Conservation (phyloP, 805 yeast species). For the Lachancea quebecensis region DNA sequence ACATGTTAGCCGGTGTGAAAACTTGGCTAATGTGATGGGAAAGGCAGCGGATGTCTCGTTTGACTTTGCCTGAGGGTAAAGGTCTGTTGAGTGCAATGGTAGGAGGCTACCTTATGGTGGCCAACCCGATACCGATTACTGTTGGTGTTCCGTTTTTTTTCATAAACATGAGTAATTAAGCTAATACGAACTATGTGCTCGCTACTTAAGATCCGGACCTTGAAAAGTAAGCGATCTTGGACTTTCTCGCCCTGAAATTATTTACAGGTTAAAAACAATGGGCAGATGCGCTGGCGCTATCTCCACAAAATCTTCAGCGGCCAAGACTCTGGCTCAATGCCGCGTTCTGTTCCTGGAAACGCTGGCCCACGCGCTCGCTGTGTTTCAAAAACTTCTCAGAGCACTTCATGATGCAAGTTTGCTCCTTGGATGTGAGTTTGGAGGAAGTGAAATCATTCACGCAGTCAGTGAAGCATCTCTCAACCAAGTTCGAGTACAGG, state of each 20-base stretch:
- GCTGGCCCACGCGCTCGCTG: constrained; percentile 95
- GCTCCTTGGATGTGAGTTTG: constrained; percentile 78
- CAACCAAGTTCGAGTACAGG: constrained; percentile 87
- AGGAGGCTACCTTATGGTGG: constrained; percentile 19
- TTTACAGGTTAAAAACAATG: neutral
- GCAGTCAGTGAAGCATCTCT: constrained; percentile 96
- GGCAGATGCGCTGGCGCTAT: neutral
- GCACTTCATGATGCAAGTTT: constrained; percentile 80
- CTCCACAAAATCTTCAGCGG: constrained; percentile 12
- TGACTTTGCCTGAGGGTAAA: constrained; percentile 19
- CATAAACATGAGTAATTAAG: no score
- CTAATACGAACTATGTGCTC: no score
- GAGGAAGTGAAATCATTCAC: constrained; percentile 97
- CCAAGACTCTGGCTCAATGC: constrained; percentile 66
- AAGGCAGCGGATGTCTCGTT: constrained; percentile 29
- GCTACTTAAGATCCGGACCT: no score
- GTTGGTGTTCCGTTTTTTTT: constrained; percentile 19
- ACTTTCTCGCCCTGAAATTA: neutral
- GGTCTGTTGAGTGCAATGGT: constrained; percentile 36
- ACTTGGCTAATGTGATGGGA: constrained; percentile 21
- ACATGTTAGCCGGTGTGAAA: constrained; percentile 6
- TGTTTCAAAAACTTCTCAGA: constrained; percentile 97
- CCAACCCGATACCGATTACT: constrained; percentile 36
- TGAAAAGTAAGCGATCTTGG: no score
- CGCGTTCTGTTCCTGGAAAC: constrained; percentile 97